Conservation (phyloP, 805 yeast species). For the Suhomyces faveliae region DNA sequence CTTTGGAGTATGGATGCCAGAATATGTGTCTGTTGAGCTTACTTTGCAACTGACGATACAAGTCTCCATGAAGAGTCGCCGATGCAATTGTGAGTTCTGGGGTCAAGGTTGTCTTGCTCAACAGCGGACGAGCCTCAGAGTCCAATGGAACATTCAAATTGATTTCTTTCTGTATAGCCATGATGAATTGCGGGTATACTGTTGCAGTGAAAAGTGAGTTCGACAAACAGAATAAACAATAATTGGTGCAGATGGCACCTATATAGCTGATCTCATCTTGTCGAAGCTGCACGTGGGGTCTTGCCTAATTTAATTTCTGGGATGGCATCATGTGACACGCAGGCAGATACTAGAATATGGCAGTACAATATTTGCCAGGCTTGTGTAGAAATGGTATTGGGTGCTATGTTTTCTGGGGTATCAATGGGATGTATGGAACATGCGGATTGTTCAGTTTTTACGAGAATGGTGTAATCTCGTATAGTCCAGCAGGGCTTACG, state of each 20-base stretch:
- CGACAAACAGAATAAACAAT: not conserved
- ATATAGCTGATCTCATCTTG: not conserved
- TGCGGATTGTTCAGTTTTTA: not conserved
- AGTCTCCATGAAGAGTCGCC: constrained; percentile 63
- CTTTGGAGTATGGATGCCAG: constrained; percentile 44
- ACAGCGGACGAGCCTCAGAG: constrained; percentile 49
- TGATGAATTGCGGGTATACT: constrained; percentile 8
- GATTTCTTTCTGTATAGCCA: constrained; percentile 51
- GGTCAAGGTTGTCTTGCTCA: constrained; percentile 46
- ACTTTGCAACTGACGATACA: constrained; percentile 47
- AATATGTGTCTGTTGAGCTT: constrained; percentile 44
- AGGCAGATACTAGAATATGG: no score
- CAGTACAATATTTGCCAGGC: no score
- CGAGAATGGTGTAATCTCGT: not conserved
- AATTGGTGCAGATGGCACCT: not conserved
- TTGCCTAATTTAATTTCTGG: constrained; percentile 3
- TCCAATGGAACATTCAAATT: constrained; percentile 57
- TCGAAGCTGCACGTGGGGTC: constrained; percentile 8
- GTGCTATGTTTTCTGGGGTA: not conserved
- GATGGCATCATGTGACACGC: not conserved
- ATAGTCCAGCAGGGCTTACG: not conserved
- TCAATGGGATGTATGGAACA: no score
- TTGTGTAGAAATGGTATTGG: not conserved
- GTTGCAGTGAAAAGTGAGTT: not conserved
- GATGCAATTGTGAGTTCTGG: constrained; percentile 64